Conservation (phyloP, 345 rosid species). For the Lagerstroemia speciosa region DNA sequence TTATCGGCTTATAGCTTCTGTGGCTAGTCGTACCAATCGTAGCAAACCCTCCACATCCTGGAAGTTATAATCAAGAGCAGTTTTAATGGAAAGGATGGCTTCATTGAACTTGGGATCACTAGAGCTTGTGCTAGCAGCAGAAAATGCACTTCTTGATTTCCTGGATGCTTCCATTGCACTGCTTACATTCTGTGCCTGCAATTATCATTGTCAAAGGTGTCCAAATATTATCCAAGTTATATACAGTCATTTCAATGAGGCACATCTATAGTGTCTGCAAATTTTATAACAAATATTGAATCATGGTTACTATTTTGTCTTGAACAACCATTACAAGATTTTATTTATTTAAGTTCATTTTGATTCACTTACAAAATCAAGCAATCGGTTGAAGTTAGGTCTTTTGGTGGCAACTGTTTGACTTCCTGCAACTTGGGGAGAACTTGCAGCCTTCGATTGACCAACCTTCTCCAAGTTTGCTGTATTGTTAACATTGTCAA, state of each 20-base stretch:
- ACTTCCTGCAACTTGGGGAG: conserved; percentile 78
- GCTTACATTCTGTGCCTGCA: conserved; percentile 73
- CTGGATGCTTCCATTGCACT: conserved; percentile 93
- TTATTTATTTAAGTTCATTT: neutral
- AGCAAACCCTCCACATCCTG: conserved; percentile 81
- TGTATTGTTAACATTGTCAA: conserved; percentile 79
- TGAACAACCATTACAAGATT: neutral
- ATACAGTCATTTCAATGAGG: neutral
- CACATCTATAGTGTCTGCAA: neutral
- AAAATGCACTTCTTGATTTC: conserved; percentile 63
- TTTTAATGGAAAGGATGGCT: conserved; percentile 52
- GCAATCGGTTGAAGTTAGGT: conserved; percentile 46
- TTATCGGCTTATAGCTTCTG: conserved; percentile 63
- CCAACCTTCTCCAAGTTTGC: conserved; percentile 53
- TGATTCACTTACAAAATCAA: conserved; percentile 57
- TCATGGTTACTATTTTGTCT: neutral
- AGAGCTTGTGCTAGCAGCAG: conserved; percentile 40
- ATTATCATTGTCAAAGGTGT: neutral
- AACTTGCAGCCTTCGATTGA: conserved; percentile 52
- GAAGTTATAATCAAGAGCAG: conserved; percentile 87
- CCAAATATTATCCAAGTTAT: neutral
- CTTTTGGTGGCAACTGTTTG: conserved; percentile 62
- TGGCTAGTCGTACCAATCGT: conserved; percentile 70
- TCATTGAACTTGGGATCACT: conserved; percentile 52
- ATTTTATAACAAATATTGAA: neutral